Evolutionary conservation across 345 rosid genomes (phyloP), one percentile per base, ranked within the genome.

Genomic region (Aquilaria yunnanensis): DNA sequence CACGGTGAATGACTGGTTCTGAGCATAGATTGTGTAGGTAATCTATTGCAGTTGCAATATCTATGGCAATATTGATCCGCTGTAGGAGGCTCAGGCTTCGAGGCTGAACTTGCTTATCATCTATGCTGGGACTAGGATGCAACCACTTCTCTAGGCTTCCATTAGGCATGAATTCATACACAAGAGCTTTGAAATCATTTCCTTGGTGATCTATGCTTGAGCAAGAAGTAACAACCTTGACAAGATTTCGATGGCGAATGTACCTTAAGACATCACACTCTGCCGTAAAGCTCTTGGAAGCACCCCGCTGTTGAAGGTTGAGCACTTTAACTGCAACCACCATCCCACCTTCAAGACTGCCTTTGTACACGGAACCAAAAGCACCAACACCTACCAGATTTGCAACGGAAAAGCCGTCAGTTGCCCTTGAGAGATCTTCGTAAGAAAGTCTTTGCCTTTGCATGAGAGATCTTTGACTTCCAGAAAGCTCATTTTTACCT

Each of bases 201-300:
- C 56, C 56, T 10, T 54, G 56, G 11, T 54, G 56, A 54, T 54
- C 33, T 3, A 14, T 30, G 10, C n/a, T 66, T 2, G 75, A 49
- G 46, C 75, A 71, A 43, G 54, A 9, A 10, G 37, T 71, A 1
- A 71, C 56, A 14, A 66, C 48, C 56, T 65, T 71, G 12, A 60
- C 47, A 9, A 71, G 74, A 14, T 71, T 71, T 50, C 72, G 57
- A 41, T 69, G 72, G 14, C 54, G 51, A 32, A 69, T 63, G 11
- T 51, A 33, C 23, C 57, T 47, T 53, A 65, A 13, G 12, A 56
- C 52, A 14, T 56, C 54, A 48, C 75, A 61, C 48, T 66, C 67
- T 6, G 41, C 64, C 1, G 51, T 61, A 14, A 72, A 72, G 16
- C 71, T 72, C 59, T 62, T 51, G 1, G 45, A 11, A 4, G 57